Evolutionary conservation across 768 basidiomycete genomes (phyloP), one percentile per base, ranked within the genome.

Genomic region (Tulasnella sp.): DNA sequence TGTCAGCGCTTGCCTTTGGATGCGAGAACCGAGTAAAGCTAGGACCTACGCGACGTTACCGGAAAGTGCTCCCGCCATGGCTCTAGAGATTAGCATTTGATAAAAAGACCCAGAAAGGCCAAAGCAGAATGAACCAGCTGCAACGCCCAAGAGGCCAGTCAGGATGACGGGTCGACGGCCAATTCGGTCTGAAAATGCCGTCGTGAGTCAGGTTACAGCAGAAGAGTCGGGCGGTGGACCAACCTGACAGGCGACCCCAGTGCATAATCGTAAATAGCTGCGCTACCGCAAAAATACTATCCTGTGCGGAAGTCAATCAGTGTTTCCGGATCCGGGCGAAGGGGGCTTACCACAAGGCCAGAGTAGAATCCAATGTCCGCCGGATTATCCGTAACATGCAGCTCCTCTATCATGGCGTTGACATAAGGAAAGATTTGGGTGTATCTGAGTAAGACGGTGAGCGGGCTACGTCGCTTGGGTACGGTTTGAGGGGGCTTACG

Each of bases 101-200:
- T 36, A 34, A 31, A 77, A 72, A 17, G 58, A 42, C 17, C 15
- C 70, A 17, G 78, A 77, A 7, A 78, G 40, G 19, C 79, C 79
- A 39, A 79, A 79, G 25, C 75, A 69, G 11, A 75, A 25, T 7
- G 76, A 68, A 15, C 25, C 54, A 22, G 74, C 7, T 1, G 79
- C 72, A 17, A 74, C 70, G 29, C 79, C 79, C 4, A 25, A n/a
- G 19, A 79, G 75, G 7, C 80, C 80, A n/a, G 75, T 58, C 4
- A 79, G 29, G 49, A 80, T 79, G 70, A 80, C 78, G 31, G 80
- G 80, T 74, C 79, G 75, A 15, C 80, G 76, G 39, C 80, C 80
- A 22, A 79, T 79, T 31, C 80, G 78, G 76, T 79, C 79, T 71
- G 36, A 19, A 11, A 67, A 29, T 36, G 45, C 19, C 42, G 67